Percentiles rank a stretch among this genome's conserved stretches.
These are phyloP conservation scores for Curvularia spicifera DNA, from an alignment of 2,329 filamentous ascomycete genomes.

Conservation along the genomic window DNA sequence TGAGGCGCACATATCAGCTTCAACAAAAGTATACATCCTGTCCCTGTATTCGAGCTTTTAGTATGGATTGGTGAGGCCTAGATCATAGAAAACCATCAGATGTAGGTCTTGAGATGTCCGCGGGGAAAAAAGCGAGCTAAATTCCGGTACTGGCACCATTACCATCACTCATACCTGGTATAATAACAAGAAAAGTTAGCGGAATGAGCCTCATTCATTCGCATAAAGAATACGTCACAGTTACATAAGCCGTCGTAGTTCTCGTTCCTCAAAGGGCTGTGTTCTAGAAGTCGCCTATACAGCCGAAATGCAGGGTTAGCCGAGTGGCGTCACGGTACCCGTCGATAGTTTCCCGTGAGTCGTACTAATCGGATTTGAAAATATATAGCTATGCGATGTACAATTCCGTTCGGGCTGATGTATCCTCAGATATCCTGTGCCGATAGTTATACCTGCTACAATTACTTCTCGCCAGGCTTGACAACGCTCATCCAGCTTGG, in stretches of 20 bases:
- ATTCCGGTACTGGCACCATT: background rate
- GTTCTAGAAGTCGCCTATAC: background rate
- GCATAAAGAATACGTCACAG: background rate
- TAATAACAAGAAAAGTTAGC: no score
- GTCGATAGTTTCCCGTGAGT: background rate
- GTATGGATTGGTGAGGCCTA: background rate
- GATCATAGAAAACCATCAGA: background rate
- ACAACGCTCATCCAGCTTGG: slow-evolving; percentile 33
- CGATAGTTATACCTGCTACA: background rate
- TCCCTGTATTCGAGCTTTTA: background rate
- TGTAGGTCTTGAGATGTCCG: background rate
- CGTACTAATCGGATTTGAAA: background rate
- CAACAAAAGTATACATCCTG: background rate
- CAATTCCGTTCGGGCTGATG: background rate
- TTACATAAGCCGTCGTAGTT: no score
- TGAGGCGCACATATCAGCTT: background rate
- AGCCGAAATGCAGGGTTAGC: background rate
- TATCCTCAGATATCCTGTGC: background rate
- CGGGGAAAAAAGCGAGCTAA: no score
- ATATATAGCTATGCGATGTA: no score
- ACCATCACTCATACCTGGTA: no score
- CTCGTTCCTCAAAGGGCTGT: no score
- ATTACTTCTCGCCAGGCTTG: background rate
- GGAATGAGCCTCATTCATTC: no score
- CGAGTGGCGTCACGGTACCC: no score